Conservation (phyloP, 2,329 filamentous ascomycete species). For the Xylaria sp. region DNA sequence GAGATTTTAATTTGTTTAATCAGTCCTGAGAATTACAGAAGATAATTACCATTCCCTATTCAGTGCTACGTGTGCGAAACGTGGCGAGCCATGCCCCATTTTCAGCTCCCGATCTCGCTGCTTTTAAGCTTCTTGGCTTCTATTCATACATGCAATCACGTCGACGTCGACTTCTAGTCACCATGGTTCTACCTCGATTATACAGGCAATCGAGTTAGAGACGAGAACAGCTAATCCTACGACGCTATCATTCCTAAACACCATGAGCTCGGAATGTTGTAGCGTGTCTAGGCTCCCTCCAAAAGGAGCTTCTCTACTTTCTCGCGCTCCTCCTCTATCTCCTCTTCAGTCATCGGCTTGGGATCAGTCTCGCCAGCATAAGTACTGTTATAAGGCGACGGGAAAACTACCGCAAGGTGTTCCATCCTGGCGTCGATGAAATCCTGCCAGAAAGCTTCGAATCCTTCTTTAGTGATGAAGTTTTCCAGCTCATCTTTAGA, state of each 20-base stretch:
- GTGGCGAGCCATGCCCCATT: no score
- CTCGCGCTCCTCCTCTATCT: background rate
- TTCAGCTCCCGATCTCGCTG: no score
- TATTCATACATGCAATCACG: no score
- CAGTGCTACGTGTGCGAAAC: no score
- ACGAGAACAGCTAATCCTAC: no score
- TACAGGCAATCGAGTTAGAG: no score
- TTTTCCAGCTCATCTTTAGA: background rate
- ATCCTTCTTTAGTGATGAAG: slow-evolving; percentile 8
- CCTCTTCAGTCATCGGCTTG: slow-evolving; percentile 1
- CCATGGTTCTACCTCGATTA: no score
- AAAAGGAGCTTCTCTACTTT: background rate
- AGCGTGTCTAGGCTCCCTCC: slow-evolving; percentile 3
- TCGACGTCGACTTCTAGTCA: no score
- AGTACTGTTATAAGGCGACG: slow-evolving; percentile 13
- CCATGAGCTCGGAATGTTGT: background rate
- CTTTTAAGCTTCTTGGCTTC: no score
- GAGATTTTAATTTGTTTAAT: no score
- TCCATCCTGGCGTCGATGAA: background rate
- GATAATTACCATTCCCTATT: no score
- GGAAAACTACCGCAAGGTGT: background rate
- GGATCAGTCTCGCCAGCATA: background rate
- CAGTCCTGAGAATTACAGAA: no score
- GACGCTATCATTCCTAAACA: background rate
- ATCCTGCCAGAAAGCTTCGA: slow-evolving; percentile 8